Evolutionary conservation across 345 rosid genomes (phyloP), one percentile per base, ranked within the genome.

Genomic region (Barbarea vulgaris): DNA sequence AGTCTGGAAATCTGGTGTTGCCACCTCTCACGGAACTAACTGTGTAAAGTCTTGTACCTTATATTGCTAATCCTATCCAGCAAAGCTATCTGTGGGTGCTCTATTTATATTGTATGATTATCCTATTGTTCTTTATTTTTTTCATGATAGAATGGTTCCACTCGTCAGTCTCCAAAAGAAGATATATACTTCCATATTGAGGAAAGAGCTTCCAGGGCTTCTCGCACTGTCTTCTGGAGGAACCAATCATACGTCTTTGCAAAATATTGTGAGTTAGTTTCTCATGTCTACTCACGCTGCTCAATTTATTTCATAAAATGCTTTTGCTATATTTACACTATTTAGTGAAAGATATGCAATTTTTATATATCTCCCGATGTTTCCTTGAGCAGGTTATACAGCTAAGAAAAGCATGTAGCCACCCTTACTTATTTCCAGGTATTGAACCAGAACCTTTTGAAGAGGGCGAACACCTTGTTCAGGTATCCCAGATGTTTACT

Each of bases 391-490:
- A 91, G 98, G 97, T 93, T 57, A 83, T 93, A 64, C 97, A 91
- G 71, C 85, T 91, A 50, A 81, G 98, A 68, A 93, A 93, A 86
- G 88, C 97, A 61, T 91, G 96, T 75, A 91, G 98, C 83, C 98
- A 91, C 77, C 97, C 97, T 73, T 93, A 91, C 77, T 91, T 93
- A 72, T 93, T 93, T 79, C 96, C 92, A 52, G 93, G 98, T 60
- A 93, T 93, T 51, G 97, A 93, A 79, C 92, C 97, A 7, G 97
- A 91, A 79, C 98, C 98, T 59, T 93, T 79, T 64, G 87, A 91
- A 86, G 98, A 91, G 75, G 98, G 92, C 56, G 97, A 92, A 83
- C 98, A 93, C 81, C 88, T 93, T 37, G 86, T 87, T 78, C 91
- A 91, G 98, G 97, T 93, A 82, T 15, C 64, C 27, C 21, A 72